These are phyloP conservation scores for Blastobotrys persicus DNA, from an alignment of 1,139 yeast genomes.

Conservation along the genomic window DNA sequence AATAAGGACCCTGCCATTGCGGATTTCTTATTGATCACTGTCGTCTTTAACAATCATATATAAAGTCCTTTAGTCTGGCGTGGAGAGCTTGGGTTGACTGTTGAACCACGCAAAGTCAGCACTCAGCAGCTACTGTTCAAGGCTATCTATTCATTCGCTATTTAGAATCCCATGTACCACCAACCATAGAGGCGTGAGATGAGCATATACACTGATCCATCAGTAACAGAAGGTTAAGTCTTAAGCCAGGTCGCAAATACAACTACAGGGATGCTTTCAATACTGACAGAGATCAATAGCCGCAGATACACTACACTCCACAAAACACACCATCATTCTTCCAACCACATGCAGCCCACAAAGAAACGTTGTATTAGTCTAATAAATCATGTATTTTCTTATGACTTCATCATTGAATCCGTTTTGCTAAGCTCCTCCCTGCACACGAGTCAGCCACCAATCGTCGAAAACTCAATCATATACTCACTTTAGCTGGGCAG, in stretches of 20 bases:
- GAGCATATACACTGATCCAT: background rate
- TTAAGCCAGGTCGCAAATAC: background rate
- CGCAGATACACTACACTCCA: background rate
- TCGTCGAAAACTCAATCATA: constrained; percentile 1
- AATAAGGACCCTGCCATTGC: too few species aligned
- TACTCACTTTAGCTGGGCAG: constrained; percentile 59
- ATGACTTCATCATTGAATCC: constrained; percentile 7
- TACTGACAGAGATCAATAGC: background rate
- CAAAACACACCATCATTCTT: background rate
- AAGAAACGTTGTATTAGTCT: background rate
- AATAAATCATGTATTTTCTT: constrained; percentile 3
- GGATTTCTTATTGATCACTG: too few species aligned
- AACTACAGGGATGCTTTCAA: background rate
- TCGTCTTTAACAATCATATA: too few species aligned
- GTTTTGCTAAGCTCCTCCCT: constrained; percentile 32
- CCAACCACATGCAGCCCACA: too few species aligned
- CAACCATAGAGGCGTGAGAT: too few species aligned
- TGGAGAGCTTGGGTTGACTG: too few species aligned
- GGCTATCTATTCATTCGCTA: too few species aligned
- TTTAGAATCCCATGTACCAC: too few species aligned
- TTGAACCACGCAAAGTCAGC: too few species aligned
- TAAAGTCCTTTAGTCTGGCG: too few species aligned
- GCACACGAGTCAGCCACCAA: constrained; percentile 6
- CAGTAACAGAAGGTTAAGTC: background rate
- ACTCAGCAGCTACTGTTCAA: too few species aligned